phyloP scores from a whole-genome alignment of 2,329 filamentous ascomycete genomes.

The Amylocarpus encephaloides region DNA sequence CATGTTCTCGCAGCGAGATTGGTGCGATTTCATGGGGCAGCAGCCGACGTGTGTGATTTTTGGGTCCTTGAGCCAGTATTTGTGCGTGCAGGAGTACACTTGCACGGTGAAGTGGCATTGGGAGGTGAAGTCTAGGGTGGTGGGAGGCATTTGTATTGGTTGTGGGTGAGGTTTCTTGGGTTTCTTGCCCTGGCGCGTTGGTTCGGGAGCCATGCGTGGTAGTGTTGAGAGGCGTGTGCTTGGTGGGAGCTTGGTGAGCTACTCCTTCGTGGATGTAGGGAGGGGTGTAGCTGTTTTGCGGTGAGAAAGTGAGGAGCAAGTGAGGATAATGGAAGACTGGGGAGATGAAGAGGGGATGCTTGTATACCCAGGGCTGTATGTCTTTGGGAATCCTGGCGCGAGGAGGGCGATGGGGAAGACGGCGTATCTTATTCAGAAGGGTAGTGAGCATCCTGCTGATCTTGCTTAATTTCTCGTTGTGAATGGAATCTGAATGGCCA shows the following conservation, averaged over 20 bases:
- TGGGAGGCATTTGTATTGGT: neutral
- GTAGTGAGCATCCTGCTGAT: no score
- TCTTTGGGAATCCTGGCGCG: no score
- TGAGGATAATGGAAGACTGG: no score
- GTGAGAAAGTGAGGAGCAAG: no score
- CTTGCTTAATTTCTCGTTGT: no score
- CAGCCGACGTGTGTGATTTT: slow-evolving; percentile 8
- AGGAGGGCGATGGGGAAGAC: no score
- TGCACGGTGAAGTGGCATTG: neutral
- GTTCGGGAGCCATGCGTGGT: neutral
- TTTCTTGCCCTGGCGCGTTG: slow-evolving; percentile 1
- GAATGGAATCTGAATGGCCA: no score
- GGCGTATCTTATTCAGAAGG: no score
- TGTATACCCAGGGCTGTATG: no score
- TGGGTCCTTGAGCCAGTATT: slow-evolving; percentile 7
- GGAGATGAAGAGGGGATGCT: no score
- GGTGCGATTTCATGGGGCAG: neutral
- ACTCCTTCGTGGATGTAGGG: neutral
- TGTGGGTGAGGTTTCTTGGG: neutral
- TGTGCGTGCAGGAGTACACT: slow-evolving; percentile 5
- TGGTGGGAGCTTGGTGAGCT: neutral
- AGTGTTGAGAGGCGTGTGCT: no score
- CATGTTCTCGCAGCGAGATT: slow-evolving; percentile 11
- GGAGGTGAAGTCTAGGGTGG: neutral
- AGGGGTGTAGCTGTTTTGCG: neutral